Evolutionary conservation across 108 stramenopile genomes (phyloP), one percentile per base, ranked within the genome.

Genomic region (Conticribra weissflogii): DNA sequence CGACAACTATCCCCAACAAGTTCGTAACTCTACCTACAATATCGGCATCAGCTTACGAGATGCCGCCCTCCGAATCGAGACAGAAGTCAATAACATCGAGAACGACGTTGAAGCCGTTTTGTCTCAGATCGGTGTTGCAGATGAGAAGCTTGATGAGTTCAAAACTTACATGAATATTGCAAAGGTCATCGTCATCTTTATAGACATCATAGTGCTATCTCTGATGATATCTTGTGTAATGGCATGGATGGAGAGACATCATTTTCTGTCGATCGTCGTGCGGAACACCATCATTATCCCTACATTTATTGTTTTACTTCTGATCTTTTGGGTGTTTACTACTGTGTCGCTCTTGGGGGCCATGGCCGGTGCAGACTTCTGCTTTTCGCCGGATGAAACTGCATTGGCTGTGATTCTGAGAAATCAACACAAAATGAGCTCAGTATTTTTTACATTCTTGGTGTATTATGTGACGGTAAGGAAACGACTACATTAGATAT

Each of bases 381-480:
- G 72, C 21, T 25, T 54, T 24, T 46, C 55, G 72, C 72, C 72
- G 16, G 63, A 73, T 51, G 63, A 73, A 30, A 50, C 62, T 7
- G 54, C 55, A 0, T 19, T 64, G 55, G 19, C 54, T 29, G 36
- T 73, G 2, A 30, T 73, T 16, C 18, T 73, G 8, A 5, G 54
- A 36, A 31, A 50, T 46, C 72, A 63, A 33, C 22, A 34, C 31
- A 50, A 21, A 22, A 23, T 73, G 3, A 73, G 63, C 36, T 61
- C 72, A 17, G n/a, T 73, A 16, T 18, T 73, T 32, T 65, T 64
- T 24, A 36, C 49, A 7, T 64, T 44, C 15, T 41, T 63, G 56
- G 36, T 64, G 72, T 73, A 73, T 34, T 73, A 73, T 32, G 32
- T 73, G 28, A 73, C 72, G 30, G 71, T 72, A 25, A 72, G 71